Percentiles rank a stretch among this genome's conserved stretches.
Conservation (phyloP, 768 basidiomycete species). For the Piloderma croceum region DNA sequence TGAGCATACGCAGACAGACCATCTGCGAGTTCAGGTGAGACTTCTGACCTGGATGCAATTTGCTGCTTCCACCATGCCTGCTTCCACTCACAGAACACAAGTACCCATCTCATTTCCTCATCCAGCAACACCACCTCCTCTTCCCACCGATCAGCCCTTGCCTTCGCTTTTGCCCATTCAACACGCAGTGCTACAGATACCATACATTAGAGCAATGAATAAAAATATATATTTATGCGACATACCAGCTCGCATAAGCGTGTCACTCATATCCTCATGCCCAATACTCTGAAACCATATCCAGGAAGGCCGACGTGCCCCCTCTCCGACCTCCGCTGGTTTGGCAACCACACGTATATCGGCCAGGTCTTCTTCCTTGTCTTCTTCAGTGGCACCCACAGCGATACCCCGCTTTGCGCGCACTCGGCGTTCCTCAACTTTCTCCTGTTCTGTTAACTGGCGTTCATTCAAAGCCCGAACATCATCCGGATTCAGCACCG, state of each 20-base stretch:
- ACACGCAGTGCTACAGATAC: conserved; percentile 7
- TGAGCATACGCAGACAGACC: background rate
- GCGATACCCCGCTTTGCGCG: background rate
- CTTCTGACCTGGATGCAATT: background rate
- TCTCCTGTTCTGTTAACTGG: conserved; percentile 16
- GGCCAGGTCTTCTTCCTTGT: background rate
- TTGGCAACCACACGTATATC: background rate
- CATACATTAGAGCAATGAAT: background rate
- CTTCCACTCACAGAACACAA: background rate
- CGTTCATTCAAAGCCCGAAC: conserved; percentile 5
- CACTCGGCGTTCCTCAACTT: background rate
- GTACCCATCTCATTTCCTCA: conserved; percentile 6
- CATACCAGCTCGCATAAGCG: conserved; percentile 2
- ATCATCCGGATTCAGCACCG: background rate
- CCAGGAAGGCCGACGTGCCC: background rate
- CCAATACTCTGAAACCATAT: background rate
- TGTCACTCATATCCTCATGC: background rate
- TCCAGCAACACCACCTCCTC: conserved; percentile 5
- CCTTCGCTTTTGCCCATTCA: conserved; percentile 9
- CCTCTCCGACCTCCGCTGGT: background rate
- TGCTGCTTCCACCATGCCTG: background rate
- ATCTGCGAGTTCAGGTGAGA: background rate
- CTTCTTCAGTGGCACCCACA: too few species aligned
- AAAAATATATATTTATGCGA: background rate
- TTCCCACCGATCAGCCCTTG: conserved; percentile 5